Evolutionary conservation across 2,329 filamentous ascomycete genomes (phyloP).

Genomic region (Pseudocercospora vitis): DNA sequence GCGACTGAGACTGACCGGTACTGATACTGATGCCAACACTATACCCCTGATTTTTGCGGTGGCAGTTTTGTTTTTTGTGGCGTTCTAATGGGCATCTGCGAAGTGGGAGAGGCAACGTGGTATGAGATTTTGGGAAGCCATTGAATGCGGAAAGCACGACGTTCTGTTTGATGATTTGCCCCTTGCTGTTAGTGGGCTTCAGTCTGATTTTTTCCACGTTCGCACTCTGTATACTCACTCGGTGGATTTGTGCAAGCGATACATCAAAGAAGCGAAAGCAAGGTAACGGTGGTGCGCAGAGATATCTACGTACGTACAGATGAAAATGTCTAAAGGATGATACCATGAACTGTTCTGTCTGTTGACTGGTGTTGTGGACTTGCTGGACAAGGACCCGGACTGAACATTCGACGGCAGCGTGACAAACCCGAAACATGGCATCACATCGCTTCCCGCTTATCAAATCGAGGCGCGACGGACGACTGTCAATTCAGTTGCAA

Average conservation of each 20-base stretch:
- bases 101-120: neutral
- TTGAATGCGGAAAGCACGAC: neutral
- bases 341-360: too few species aligned
- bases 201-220: too few species aligned
- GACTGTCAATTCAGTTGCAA: too few species aligned
- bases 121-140: neutral
- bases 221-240: neutral
- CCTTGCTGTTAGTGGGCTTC: too few species aligned
- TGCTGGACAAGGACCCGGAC: too few species aligned
- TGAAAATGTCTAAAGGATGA: neutral
- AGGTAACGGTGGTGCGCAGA: neutral
- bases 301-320: neutral
- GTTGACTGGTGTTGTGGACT: too few species aligned
- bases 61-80: neutral
- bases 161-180: too few species aligned
- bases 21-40: conserved; percentile 4
- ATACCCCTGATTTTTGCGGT: conserved; percentile 5
- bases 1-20: neutral
- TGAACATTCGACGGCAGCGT: too few species aligned
- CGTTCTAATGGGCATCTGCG: neutral
- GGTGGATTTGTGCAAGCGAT: neutral
- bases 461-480: too few species aligned
- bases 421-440: too few species aligned
- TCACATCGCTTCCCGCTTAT: too few species aligned
- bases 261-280: neutral